Conservation (phyloP, 306 rosid species). For the cucumber (Cucumis sativus) region DNA sequence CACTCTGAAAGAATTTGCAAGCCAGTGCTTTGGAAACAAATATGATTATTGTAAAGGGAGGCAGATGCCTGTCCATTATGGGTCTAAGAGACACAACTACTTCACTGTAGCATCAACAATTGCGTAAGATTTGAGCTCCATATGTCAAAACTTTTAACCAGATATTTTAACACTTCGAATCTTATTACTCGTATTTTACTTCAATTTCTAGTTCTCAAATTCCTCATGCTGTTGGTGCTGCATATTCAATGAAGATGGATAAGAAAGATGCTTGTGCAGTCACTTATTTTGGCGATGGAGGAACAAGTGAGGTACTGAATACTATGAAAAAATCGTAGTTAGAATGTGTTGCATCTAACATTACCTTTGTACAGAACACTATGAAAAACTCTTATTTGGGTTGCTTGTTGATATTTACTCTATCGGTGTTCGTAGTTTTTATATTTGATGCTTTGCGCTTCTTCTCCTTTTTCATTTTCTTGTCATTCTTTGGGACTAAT, state of each 20-base stretch:
- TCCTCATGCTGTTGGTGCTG: conserved; percentile 97
- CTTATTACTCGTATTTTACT: neutral
- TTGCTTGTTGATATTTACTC: too few species aligned
- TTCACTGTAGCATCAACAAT: conserved; percentile 72
- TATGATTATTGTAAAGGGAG: conserved; percentile 81
- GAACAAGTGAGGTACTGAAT: conserved; percentile 78
- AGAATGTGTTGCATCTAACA: neutral
- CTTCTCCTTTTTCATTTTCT: too few species aligned
- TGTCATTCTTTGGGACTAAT: too few species aligned
- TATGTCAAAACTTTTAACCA: neutral
- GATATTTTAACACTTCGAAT: neutral
- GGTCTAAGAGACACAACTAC: conserved; percentile 74
- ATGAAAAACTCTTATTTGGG: too few species aligned
- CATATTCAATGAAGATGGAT: conserved; percentile 89
- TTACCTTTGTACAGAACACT: neutral
- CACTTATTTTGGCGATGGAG: conserved; percentile 85
- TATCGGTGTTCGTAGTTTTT: too few species aligned
- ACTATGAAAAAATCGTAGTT: neutral
- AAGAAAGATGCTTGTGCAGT: conserved; percentile 67
- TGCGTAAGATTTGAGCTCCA: conserved; percentile 44
- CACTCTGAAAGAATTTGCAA: conserved; percentile 72
- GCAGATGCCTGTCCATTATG: conserved; percentile 91
- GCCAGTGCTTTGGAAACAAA: conserved; percentile 67
- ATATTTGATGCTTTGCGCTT: too few species aligned
- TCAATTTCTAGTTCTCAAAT: conserved; percentile 53